Evolutionary conservation across 2,329 filamentous ascomycete genomes (phyloP).

Genomic region (Neophaeococcomyces mojaviensis): DNA sequence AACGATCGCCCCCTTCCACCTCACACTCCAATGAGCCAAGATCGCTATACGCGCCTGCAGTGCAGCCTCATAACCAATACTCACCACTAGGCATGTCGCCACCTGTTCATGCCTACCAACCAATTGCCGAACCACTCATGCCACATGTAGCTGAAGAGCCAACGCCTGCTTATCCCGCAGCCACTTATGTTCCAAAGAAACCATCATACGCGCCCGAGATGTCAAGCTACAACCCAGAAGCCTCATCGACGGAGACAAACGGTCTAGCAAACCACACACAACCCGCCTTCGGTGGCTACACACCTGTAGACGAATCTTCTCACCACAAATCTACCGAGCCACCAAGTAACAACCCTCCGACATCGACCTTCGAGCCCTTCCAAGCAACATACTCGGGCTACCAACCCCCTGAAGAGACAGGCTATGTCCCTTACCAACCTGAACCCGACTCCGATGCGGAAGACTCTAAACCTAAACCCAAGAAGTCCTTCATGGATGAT

Average conservation of each 20-base stretch:
- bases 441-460: constrained; percentile 48
- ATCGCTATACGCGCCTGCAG: constrained; percentile 27
- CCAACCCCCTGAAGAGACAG: constrained; percentile 29
- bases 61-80: constrained; percentile 30
- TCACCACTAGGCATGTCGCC: constrained; percentile 20
- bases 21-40: constrained; percentile 16
- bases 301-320: not conserved
- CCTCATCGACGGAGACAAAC: not conserved
- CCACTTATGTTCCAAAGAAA: not conserved
- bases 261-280: not conserved
- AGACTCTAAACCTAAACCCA: constrained; percentile 48
- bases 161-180: not conserved
- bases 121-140: constrained; percentile 2
- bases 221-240: not conserved
- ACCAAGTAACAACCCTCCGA: not conserved
- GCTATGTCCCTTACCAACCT: constrained; percentile 26
- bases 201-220: not conserved
- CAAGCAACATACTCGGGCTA: constrained; percentile 22
- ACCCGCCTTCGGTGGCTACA: constrained; percentile 13
- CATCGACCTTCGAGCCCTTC: constrained; percentile 30
- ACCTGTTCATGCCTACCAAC: constrained; percentile 12
- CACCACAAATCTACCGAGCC: constrained; percentile 2
- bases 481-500: constrained; percentile 74
- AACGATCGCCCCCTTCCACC: constrained; percentile 34
- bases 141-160: constrained; percentile 2